These are phyloP conservation scores for Lathyrus oleraceus DNA, from an alignment of 306 rosid genomes.

Conservation along the genomic window DNA sequence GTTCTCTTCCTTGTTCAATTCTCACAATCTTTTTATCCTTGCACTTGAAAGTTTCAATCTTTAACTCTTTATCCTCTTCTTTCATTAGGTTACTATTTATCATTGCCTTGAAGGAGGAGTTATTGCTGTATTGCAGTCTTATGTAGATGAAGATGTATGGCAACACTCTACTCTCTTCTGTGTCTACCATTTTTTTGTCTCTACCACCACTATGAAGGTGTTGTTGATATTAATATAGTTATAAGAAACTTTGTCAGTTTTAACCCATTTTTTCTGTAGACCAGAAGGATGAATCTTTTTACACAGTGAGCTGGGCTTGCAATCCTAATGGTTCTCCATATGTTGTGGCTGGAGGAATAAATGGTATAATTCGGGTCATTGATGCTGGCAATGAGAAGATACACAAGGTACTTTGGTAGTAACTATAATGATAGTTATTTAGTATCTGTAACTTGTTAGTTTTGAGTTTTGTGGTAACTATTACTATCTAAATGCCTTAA, in stretches of 20 bases:
- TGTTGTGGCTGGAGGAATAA: slow-evolving; percentile 89
- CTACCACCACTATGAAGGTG: background rate
- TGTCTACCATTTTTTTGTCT: background rate
- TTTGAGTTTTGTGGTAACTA: slow-evolving; percentile 8
- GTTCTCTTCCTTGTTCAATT: background rate
- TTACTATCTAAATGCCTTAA: slow-evolving; percentile 2
- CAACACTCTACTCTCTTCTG: background rate
- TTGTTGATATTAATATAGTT: background rate
- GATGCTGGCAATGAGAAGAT: slow-evolving; percentile 86
- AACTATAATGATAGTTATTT: slow-evolving; percentile 8
- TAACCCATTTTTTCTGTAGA: slow-evolving; percentile 52
- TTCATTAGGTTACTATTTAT: slow-evolving; percentile 69
- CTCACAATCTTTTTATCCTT: background rate
- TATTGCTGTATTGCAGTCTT: slow-evolving; percentile 89
- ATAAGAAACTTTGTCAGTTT: slow-evolving; percentile 18
- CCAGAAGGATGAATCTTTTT: slow-evolving; percentile 98
- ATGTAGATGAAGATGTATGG: slow-evolving; percentile 92
- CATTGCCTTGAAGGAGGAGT: slow-evolving; percentile 82
- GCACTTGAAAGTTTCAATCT: slow-evolving; percentile 15
- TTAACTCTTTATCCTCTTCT: slow-evolving; percentile 11
- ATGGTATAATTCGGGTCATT: slow-evolving; percentile 76
- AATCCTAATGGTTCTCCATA: slow-evolving; percentile 62
- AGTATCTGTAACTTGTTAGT: slow-evolving; percentile 21
- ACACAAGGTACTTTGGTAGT: slow-evolving; percentile 60
- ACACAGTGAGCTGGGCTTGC: slow-evolving; percentile 91